phyloP scores from a whole-genome alignment of 208 protist genomes.

The Leishmania tropica region DNA sequence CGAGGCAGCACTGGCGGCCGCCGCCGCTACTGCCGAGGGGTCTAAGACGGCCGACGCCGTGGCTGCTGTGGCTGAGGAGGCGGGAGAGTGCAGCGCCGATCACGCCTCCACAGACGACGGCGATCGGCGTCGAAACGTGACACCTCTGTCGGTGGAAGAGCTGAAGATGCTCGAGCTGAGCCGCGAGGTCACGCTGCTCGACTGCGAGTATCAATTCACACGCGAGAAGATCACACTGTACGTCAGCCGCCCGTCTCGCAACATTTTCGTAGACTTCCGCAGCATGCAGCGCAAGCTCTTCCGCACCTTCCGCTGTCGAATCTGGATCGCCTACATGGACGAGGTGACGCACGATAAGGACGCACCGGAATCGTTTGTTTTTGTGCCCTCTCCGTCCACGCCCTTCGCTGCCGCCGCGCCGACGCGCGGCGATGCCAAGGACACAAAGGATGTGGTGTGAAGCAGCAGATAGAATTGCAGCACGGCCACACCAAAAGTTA shows the following conservation, averaged over 20 bases:
- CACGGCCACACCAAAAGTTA: neutral
- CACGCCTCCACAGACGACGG: constrained; percentile 15
- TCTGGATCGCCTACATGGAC: constrained; percentile 81
- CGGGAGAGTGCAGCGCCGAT: constrained; percentile 2
- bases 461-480: neutral
- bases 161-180: constrained; percentile 32
- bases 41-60: neutral
- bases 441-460: neutral
- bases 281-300: constrained; percentile 74
- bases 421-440: neutral
- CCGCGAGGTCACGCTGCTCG: constrained; percentile 41
- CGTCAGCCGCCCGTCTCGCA: constrained; percentile 44
- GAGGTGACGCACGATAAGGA: constrained; percentile 56
- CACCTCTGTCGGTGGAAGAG: constrained; percentile 18
- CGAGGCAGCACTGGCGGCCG: constrained; percentile 11
- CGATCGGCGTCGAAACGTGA: constrained; percentile 14
- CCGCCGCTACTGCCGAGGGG: constrained; percentile 1
- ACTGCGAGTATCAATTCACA: constrained; percentile 73
- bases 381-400: constrained; percentile 25
- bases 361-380: constrained; percentile 36
- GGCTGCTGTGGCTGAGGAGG: neutral
- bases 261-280: constrained; percentile 73
- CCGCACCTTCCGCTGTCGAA: constrained; percentile 68
- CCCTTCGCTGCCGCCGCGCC: constrained; percentile 4
- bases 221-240: constrained; percentile 76